Conservation (phyloP, 1,284 basidiomycete species). For the Ganoderma leucocontextum region DNA sequence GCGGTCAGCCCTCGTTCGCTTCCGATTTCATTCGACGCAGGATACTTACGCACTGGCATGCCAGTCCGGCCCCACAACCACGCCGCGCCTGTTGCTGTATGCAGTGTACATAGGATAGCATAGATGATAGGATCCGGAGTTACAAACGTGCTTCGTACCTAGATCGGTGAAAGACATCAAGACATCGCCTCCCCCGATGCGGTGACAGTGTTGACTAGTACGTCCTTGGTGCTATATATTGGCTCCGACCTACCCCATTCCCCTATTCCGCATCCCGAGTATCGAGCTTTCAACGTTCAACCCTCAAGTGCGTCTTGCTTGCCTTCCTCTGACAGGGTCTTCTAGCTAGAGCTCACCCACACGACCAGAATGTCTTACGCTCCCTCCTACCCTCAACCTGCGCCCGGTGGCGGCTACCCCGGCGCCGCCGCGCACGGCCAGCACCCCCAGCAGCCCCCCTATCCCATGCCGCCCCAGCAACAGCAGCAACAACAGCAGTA, state of each 20-base stretch:
- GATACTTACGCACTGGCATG: no score
- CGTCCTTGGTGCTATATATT: no score
- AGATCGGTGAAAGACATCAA: no score
- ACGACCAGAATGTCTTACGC: slow-evolving; percentile 19
- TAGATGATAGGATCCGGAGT: no score
- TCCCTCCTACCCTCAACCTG: slow-evolving; percentile 23
- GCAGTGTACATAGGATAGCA: no score
- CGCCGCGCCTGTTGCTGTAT: no score
- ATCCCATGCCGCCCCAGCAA: slow-evolving; percentile 6
- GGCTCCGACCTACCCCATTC: not conserved
- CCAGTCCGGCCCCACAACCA: no score
- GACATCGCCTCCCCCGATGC: no score
- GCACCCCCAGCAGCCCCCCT: slow-evolving; percentile 13
- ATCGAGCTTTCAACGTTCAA: not conserved
- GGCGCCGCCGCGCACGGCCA: slow-evolving; percentile 12
- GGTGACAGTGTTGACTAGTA: no score
- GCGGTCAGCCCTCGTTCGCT: no score
- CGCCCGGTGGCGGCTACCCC: slow-evolving; percentile 17
- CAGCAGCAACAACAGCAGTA: slow-evolving; percentile 6
- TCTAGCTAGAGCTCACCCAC: not conserved
- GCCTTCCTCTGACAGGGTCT: not conserved
- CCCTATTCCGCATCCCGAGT: not conserved
- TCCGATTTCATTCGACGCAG: no score
- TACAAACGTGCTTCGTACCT: no score
- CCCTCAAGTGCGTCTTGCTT: not conserved